Base-by-base conservation (phyloP, 306 rosid species). In the Trichosanthes cucumerina region DNA sequence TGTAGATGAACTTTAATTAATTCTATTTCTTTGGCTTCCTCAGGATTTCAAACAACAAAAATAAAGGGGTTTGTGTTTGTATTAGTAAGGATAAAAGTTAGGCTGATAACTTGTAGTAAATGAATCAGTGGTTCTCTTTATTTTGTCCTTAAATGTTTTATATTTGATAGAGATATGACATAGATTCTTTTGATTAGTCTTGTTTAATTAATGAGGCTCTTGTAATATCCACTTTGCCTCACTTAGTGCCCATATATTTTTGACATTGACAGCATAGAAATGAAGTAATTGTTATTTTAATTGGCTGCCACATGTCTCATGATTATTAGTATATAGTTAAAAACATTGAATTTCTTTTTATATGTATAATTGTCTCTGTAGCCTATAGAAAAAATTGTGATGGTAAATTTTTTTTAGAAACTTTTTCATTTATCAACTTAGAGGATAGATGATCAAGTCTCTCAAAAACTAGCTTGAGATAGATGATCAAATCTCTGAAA, bases 221-320 rank as follows among this genome's bases (percentile, higher is more conserved):
- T 39, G 59, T 5, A 54, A 79, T 49, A 80, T 80, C 80, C 83
- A 77, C 83, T 66, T 78, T 84, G 78, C 80, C 73, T 84, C 74
- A 58, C 82, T 73, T 21, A 11, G 47, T 57, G 77, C 44, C 1
- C 23, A 57, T 31, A 26, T 19, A 71, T 49, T 78, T 41, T 49
- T 47, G 59, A 70, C 76, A 70, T 44, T 12, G 76, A 70, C 36
- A 70, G 7, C 76, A 70, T 70, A 24, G 75, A 43, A 12, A 43
- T 23, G 18, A 44, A 43, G 54, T 23, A 3, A 44, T 23, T 43
- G 10, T 68, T 68, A 21, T 70, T 23, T 70, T 56, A 13, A 23
- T 68, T 21, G 50, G 75, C 52, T 39, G 75, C 47, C 72, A 65
- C 7, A 1, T 65, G 72, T 21, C 75, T 4, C 18, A 11, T 5